Evolutionary conservation across 2,329 filamentous ascomycete species (phyloP), one percentile per base, ranked within the genome.

Genomic region (Fonsecaea nubica): DNA sequence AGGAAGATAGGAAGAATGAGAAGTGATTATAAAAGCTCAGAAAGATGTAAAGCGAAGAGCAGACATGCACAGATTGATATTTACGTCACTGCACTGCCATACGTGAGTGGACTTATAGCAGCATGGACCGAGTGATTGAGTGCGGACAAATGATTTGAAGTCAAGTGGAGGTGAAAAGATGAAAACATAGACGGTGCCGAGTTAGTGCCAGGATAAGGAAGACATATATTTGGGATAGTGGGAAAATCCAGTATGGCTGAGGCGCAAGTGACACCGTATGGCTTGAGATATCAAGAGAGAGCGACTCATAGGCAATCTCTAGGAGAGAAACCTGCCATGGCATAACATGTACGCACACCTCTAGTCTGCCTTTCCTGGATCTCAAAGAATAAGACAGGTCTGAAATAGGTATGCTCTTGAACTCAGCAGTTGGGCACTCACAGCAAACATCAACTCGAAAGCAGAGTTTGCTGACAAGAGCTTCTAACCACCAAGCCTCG

Each of bases 321-420:
- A 35, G 21, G n/a, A 1, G 52, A 55, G 13, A 25, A 25, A 50
- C 10, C 1, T 25, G 45, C 15, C 4, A 35, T 21, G 2, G 30
- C 25, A 77, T 85, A 25, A 25, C 25, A 25, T 25, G 82, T 86
- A 78, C 79, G 83, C 83, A 73, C 80, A 80, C 82, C 83, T 81
- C 83, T 86, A 86, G 84, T 86, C 84, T 81, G 79, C 78, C 79
- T 77, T 78, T 80, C 81, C 78, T 83, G 77, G 77, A 76, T 64
- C 83, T 85, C 75, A 69, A 67, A 77, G 78, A 74, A 74, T 10
- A 78, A 73, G 76, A 79, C 81, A 85, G 84, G 79, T 86, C 84
- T 84, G 84, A 84, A 80, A 84, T 74, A 78, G 78, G 82, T 73
- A 55, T 70, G 65, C 61, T 25, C 21, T 40, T 48, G 63, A 57